Evolutionary conservation across 345 rosid genomes (phyloP).

Genomic region (Rhodamnia rubescens): DNA sequence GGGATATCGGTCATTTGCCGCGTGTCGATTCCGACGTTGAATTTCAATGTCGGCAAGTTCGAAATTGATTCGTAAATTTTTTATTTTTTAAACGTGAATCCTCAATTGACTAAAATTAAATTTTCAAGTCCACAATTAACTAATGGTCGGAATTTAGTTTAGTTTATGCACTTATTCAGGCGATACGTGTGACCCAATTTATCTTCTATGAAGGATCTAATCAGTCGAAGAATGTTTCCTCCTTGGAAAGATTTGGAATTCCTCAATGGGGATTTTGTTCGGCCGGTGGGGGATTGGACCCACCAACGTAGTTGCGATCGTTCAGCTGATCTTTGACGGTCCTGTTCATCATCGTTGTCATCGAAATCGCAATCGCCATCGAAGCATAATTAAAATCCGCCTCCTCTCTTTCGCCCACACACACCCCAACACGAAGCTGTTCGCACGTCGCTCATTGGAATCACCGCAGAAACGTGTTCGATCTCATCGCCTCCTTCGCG

Average conservation of each 20-base stretch:
- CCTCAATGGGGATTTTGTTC: background rate
- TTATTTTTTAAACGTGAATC: too few species aligned
- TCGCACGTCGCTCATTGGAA: background rate
- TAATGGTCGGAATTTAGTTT: too few species aligned
- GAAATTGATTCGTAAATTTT: too few species aligned
- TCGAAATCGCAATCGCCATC: background rate
- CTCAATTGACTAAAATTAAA: too few species aligned
- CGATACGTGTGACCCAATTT: too few species aligned
- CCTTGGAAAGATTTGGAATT: background rate
- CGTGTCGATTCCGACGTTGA: too few species aligned
- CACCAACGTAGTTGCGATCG: background rate
- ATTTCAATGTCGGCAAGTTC: too few species aligned
- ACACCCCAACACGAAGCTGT: background rate
- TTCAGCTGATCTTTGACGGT: background rate
- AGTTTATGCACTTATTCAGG: too few species aligned
- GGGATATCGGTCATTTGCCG: too few species aligned
- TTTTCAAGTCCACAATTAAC: too few species aligned
- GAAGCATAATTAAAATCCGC: background rate
- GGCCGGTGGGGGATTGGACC: background rate
- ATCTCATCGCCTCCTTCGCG: background rate
- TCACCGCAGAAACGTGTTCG: background rate
- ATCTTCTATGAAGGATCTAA: too few species aligned
- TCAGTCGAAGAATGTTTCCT: background rate
- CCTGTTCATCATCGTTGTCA: background rate
- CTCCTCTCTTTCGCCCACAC: background rate